phyloP scores from a whole-genome alignment of 169 alveolate genomes.

The Cryptosporidium sp. region DNA sequence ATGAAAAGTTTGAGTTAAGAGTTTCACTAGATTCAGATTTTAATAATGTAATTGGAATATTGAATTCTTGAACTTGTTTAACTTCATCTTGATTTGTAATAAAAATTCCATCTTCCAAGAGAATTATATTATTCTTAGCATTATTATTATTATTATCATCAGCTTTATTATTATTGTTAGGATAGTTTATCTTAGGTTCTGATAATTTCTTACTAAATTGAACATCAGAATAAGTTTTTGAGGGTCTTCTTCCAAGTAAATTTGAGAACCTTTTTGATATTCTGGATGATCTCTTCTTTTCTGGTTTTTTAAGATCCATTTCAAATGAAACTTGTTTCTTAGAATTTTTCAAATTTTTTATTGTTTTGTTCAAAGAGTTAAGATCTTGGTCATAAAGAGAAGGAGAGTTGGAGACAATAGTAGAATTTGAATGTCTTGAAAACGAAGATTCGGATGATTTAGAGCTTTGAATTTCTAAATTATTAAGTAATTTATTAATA shows the following conservation, averaged over 20 bases:
- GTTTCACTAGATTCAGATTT: constrained; percentile 10
- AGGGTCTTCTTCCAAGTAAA: not conserved
- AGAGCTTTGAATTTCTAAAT: not conserved
- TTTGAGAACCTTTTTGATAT: not conserved
- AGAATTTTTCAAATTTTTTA: not conserved
- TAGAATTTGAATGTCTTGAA: not conserved
- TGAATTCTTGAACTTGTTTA: not conserved
- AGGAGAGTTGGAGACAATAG: not conserved
- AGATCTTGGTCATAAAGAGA: not conserved
- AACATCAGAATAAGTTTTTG: not conserved
- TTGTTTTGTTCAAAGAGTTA: not conserved
- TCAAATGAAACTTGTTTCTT: constrained; percentile 38
- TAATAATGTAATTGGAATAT: not conserved
- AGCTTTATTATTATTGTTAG: not conserved
- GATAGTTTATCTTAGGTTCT: not conserved
- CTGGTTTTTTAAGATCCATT: not conserved
- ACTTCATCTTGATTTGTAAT: not conserved
- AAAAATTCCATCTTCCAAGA: not conserved
- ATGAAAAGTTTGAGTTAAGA: constrained; percentile 11
- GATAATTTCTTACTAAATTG: not conserved
- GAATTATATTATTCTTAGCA: not conserved
- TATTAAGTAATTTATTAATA: not conserved
- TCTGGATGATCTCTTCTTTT: not conserved
- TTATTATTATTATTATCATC: not conserved
- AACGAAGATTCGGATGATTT: not conserved